Conservation (phyloP, 148 eudicot species). For the Chenopodium berlandieri region DNA sequence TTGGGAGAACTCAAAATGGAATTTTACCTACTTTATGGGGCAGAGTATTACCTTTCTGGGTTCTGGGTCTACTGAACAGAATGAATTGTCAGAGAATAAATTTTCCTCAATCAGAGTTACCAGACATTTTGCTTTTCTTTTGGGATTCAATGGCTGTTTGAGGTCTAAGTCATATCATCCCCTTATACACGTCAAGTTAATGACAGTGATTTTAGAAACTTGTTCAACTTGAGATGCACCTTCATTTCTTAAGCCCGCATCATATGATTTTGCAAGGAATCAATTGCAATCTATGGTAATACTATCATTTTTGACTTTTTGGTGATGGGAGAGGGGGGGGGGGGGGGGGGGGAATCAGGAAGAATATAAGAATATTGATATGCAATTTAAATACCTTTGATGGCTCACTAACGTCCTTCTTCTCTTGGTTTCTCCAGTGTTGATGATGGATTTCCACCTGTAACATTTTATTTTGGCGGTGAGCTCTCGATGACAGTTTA, state of each 20-base stretch:
- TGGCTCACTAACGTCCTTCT: constrained; percentile 1
- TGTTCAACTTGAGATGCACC: not conserved
- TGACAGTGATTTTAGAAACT: not conserved
- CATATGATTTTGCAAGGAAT: not conserved
- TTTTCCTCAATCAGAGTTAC: not conserved
- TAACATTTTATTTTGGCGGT: constrained; percentile 62
- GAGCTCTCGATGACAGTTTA: constrained; percentile 66
- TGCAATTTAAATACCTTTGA: not conserved
- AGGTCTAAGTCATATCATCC: not conserved
- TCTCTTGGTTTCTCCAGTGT: constrained; percentile 47
- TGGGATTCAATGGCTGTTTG: too few species aligned
- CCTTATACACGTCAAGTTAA: not conserved
- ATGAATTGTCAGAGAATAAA: not conserved
- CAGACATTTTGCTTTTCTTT: too few species aligned
- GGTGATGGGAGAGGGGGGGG: not conserved
- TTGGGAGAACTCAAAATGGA: not conserved
- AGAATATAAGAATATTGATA: not conserved
- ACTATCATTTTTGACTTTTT: not conserved
- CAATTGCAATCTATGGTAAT: not conserved
- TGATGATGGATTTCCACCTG: constrained; percentile 87
- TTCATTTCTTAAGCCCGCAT: not conserved
- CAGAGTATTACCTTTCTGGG: not conserved
- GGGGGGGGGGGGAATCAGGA: not conserved
- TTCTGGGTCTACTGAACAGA: not conserved
- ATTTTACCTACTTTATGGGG: not conserved